phyloP scores from a whole-genome alignment of 2,329 filamentous ascomycete genomes.

The Scytalidium sp. region DNA sequence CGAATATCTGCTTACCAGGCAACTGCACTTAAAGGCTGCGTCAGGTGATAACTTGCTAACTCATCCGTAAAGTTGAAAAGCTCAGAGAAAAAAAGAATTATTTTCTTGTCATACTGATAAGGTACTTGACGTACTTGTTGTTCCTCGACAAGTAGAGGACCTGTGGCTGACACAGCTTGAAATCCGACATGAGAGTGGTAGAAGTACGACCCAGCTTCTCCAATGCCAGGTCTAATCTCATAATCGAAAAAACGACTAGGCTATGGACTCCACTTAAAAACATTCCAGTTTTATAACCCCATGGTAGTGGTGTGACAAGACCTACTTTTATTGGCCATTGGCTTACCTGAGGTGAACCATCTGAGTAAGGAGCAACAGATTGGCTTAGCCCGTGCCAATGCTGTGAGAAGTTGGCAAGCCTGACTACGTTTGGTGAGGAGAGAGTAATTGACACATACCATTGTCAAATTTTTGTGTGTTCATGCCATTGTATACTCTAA shows the following conservation, averaged over 20 bases:
- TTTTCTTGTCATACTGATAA: too few relatives aligned
- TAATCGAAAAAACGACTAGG: constrained; percentile 51
- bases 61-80: too few relatives aligned
- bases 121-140: too few relatives aligned
- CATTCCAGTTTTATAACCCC: background rate
- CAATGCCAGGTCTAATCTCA: constrained; percentile 39
- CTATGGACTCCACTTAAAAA: background rate
- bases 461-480: constrained; percentile 41
- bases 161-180: constrained; percentile 44
- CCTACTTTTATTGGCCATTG: constrained; percentile 46
- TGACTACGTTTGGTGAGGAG: background rate
- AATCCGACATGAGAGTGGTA: constrained; percentile 54
- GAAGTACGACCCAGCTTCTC: constrained; percentile 50
- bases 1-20: too few relatives aligned
- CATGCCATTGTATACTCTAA: constrained; percentile 49
- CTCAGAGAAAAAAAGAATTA: too few relatives aligned
- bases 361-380: constrained; percentile 43
- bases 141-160: constrained; percentile 43
- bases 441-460: constrained; percentile 28
- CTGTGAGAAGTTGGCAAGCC: constrained; percentile 22
- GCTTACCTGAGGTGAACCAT: constrained; percentile 42
- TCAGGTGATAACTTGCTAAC: too few relatives aligned
- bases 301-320: constrained; percentile 32
- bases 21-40: too few relatives aligned
- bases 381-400: constrained; percentile 51